Base-by-base conservation (phyloP, 73 alveolate genomes). In the Breviolum minutum region DNA sequence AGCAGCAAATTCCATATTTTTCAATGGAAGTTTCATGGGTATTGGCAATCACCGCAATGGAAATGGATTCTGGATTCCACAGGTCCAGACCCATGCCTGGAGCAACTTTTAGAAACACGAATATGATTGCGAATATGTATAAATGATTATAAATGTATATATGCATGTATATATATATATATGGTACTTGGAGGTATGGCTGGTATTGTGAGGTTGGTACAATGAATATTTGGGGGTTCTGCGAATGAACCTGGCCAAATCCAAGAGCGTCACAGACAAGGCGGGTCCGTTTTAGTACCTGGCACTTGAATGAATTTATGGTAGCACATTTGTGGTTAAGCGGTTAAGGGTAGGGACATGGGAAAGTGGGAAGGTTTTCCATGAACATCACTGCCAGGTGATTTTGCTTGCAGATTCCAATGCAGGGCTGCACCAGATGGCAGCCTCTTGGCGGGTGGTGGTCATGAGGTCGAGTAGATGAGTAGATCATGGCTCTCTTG, bases 221-320 rank as follows among this genome's bases (percentile, higher is more conserved):
- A 6, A 24, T 27, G 97, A 90, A 20, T 90, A 54, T 76, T 11
- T 73, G 27, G 97, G 97, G 16, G 54, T 79, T 29, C 79, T 90
- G 24, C 74, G 88, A 24, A 69, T 29, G 63, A 90, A 70, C 22
- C 40, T 90, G 88, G 63, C 26, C n/a, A 73, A 70, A 66, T 90
- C 97, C 88, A 70, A 22, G 54, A 73, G 27, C 69, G 76, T 62
- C 64, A 90, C 97, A 22, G 97, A 90, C 88, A 90, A 90, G 97
- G 97, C 88, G 12, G 40, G 32, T 73, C 48, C n/a, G 77, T 68
- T 1, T 22, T 17, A 4, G 77, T 68, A 4, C 54, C 54, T 40
- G 54, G 54, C 54, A 66, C 74, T 66, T 11, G 17, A 66, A 66
- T 13, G 74, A 66, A 66, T 13, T n/a, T n/a, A n/a, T n/a, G n/a